These are phyloP conservation scores for Catharanthus roseus DNA, from an alignment of 257 asterid genomes.

Conservation along the genomic window DNA sequence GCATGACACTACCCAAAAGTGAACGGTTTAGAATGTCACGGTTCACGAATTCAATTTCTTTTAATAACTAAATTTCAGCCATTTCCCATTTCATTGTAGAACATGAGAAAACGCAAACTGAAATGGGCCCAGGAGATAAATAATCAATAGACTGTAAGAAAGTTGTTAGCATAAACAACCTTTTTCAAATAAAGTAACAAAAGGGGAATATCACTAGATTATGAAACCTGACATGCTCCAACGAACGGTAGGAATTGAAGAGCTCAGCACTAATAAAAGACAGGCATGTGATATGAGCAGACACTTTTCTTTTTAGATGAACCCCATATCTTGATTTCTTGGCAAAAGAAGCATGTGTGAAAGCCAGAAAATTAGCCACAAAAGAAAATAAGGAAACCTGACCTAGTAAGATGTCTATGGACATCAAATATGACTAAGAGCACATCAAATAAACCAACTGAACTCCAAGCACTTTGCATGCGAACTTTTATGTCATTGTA, in stretches of 20 bases:
- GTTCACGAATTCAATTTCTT: too few species aligned
- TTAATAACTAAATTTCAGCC: too few species aligned
- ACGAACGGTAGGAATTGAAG: neutral
- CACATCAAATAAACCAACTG: slow-evolving; percentile 67
- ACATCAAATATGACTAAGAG: slow-evolving; percentile 89
- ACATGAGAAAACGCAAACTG: too few species aligned
- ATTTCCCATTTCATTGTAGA: too few species aligned
- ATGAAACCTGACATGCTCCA: neutral
- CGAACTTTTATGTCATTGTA: slow-evolving; percentile 75
- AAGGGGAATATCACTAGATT: neutral
- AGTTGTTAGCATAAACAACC: neutral
- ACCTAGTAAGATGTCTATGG: slow-evolving; percentile 91
- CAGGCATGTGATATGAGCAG: neutral
- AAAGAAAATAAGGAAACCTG: slow-evolving; percentile 18
- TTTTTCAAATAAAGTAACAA: neutral
- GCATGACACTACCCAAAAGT: too few species aligned
- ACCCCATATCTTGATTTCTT: too few species aligned
- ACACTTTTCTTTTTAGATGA: too few species aligned
- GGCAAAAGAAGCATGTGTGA: too few species aligned
- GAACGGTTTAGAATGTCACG: too few species aligned
- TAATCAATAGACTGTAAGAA: too few species aligned
- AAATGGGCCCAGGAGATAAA: too few species aligned
- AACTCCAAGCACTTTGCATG: slow-evolving; percentile 87
- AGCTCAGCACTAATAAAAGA: neutral
- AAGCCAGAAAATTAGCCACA: too few species aligned